Evolutionary conservation across 192 early-diverging fungal genomes (phyloP), one percentile per base, ranked within the genome.

Genomic region (Umbelopsis isabellina): DNA sequence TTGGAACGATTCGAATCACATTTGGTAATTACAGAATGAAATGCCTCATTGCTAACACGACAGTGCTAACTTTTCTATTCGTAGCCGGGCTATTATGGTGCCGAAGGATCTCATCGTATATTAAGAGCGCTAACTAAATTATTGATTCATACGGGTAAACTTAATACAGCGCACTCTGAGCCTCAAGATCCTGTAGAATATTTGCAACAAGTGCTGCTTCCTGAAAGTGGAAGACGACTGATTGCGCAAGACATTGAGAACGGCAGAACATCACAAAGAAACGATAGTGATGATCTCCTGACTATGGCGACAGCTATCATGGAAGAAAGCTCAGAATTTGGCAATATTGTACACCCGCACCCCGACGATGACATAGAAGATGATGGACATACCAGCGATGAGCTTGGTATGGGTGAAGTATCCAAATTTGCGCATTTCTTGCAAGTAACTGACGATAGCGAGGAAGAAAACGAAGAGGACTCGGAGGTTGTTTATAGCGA

Each of bases 1-100:
- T 70, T 87, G 46, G 75, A 73, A 4, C 68, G 80, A 37, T 82
- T 87, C 50, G 74, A 85, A 20, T 51, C 69, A 10, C 67, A 73
- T 16, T 52, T 80, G 73, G 84, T 86, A 79, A 68, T 22, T 55
- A 15, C 16, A 58, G 9, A 0, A 47, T 12, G 18, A 20, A 44
- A 18, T 18, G 58, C 12, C 6, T 52, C 6, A 11, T 2, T 25
- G 25, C 44, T 69, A 21, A 30, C n/a, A 25, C 23, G 11, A 7
- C 13, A 33, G 22, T 25, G 44, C 30, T 61, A 61, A 61, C 55
- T 3, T 61, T 61, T 12, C 55, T 49, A 16, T 2, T 33, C 55
- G 18, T 52, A 83, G 80, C 83, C 86, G 18, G 86, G 86, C 11
- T 87, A 87, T 45, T 87, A 87, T 75, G 86, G 86, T 7, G 74